Percentiles rank a stretch among this genome's conserved stretches.
Evolutionary conservation across 176 grass and related monocot genomes (phyloP).

Genomic region (Phoenix roebelenii): DNA sequence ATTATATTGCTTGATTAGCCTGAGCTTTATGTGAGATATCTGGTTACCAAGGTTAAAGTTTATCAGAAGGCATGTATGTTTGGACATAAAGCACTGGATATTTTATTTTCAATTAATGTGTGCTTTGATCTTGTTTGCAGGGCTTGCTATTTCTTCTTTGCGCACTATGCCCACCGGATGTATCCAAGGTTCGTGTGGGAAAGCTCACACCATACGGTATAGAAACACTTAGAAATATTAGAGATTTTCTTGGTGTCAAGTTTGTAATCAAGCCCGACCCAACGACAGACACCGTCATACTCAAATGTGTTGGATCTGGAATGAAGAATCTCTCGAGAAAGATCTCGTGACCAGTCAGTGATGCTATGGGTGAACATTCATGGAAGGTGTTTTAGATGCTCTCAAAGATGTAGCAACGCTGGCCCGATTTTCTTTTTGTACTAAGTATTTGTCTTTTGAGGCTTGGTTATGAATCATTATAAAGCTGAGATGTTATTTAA

Average conservation of each 20-base stretch:
- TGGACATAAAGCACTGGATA: too few species aligned
- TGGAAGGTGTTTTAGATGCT: too few species aligned
- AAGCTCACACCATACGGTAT: slow-evolving; percentile 69
- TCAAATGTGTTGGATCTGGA: slow-evolving; percentile 70
- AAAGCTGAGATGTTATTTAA: too few species aligned
- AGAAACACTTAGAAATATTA: slow-evolving; percentile 72
- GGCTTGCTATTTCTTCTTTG: slow-evolving; percentile 78
- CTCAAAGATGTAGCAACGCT: too few species aligned
- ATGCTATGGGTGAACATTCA: too few species aligned
- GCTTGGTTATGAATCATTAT: too few species aligned
- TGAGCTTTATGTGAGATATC: too few species aligned
- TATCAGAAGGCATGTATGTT: too few species aligned
- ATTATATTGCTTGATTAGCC: too few species aligned
- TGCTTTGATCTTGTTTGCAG: slow-evolving; percentile 30
- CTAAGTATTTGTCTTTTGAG: too few species aligned
- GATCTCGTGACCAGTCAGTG: slow-evolving; percentile 27
- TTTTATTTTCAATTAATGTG: not conserved
- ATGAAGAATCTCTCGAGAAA: slow-evolving; percentile 72
- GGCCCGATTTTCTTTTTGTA: too few species aligned
- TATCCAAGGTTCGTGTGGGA: slow-evolving; percentile 69
- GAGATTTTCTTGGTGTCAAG: slow-evolving; percentile 71
- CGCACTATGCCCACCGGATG: slow-evolving; percentile 62
- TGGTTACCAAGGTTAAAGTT: too few species aligned
- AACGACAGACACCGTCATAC: slow-evolving; percentile 47
- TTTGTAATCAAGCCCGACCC: slow-evolving; percentile 77